Evolutionary conservation across 192 early-diverging fungal species (phyloP).

Genomic region (Entophlyctis helioformis): DNA sequence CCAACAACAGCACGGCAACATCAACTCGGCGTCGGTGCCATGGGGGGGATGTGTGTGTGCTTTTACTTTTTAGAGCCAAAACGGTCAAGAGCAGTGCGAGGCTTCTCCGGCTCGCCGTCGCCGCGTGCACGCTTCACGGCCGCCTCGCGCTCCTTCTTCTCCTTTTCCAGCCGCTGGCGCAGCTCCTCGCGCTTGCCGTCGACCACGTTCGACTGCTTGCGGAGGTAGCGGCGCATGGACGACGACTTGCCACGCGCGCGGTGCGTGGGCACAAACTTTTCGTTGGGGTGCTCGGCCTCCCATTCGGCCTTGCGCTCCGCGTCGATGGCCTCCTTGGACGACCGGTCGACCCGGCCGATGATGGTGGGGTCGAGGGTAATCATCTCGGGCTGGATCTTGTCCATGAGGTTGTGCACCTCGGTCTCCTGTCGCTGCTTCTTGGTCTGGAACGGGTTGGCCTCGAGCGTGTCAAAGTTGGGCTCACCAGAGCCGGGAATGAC

Average conservation of each 20-base stretch:
- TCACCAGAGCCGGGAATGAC: conserved; percentile 89
- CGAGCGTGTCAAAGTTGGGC: conserved; percentile 90
- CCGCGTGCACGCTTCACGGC: conserved; percentile 25
- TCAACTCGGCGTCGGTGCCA: too few species aligned
- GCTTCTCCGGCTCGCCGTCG: conserved; percentile 30
- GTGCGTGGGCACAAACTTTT: conserved; percentile 44
- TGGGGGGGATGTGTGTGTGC: too few species aligned
- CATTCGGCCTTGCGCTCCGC: conserved; percentile 48
- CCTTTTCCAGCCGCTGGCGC: conserved; percentile 39
- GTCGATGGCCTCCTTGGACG: conserved; percentile 40
- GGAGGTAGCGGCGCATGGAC: conserved; percentile 57
- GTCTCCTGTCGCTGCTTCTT: conserved; percentile 73
- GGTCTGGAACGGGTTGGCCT: conserved; percentile 88
- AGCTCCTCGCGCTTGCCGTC: conserved; percentile 53
- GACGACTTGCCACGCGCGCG: conserved; percentile 63
- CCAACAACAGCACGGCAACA: too few species aligned
- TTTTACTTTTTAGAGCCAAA: conserved; percentile 21
- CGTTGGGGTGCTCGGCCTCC: conserved; percentile 35
- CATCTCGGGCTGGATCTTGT: conserved; percentile 92
- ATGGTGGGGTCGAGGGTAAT: conserved; percentile 74
- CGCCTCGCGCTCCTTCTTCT: conserved; percentile 37
- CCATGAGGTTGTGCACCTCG: conserved; percentile 78
- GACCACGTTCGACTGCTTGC: conserved; percentile 71
- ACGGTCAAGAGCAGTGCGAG: conserved; percentile 51
- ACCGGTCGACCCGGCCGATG: conserved; percentile 67